phyloP scores from a whole-genome alignment of 371 early-diverging fungal species.

The Haplosporangium sp. region DNA sequence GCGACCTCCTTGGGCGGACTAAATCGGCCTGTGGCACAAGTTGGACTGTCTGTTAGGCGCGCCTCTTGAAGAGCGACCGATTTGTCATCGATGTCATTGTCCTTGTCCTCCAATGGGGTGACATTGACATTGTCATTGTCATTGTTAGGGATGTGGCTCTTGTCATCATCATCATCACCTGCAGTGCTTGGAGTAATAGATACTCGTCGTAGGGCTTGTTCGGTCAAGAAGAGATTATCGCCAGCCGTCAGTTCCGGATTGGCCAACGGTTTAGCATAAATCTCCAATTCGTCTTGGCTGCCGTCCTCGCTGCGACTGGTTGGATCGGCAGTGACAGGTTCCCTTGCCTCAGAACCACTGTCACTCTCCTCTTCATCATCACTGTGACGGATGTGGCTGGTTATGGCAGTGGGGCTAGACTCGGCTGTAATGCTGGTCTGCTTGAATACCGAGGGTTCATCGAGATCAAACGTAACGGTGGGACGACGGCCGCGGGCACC shows the following conservation, averaged over 20 bases:
- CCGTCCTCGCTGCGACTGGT: neutral
- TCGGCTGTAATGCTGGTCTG: neutral
- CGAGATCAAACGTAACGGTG: constrained; percentile 40
- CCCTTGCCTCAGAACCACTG: neutral
- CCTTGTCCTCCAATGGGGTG: neutral
- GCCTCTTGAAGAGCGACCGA: neutral
- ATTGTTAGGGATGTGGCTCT: neutral
- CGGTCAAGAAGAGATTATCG: constrained; percentile 12
- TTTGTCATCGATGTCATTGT: neutral
- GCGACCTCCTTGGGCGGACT: constrained; percentile 21
- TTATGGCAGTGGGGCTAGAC: neutral
- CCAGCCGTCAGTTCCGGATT: neutral
- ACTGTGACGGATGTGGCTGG: neutral
- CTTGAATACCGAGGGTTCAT: constrained; percentile 5
- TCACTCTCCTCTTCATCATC: constrained; percentile 5
- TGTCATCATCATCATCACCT: neutral
- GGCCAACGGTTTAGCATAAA: neutral
- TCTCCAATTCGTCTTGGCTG: neutral
- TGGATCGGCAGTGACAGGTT: neutral
- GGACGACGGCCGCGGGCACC: constrained; percentile 31
- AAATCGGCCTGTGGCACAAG: neutral
- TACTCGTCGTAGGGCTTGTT: constrained; percentile 27
- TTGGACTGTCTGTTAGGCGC: neutral
- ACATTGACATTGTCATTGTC: no score
- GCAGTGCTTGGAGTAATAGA: constrained; percentile 16